phyloP scores from a whole-genome alignment of 2,329 filamentous ascomycete genomes.

The Colletotrichum viniferum region DNA sequence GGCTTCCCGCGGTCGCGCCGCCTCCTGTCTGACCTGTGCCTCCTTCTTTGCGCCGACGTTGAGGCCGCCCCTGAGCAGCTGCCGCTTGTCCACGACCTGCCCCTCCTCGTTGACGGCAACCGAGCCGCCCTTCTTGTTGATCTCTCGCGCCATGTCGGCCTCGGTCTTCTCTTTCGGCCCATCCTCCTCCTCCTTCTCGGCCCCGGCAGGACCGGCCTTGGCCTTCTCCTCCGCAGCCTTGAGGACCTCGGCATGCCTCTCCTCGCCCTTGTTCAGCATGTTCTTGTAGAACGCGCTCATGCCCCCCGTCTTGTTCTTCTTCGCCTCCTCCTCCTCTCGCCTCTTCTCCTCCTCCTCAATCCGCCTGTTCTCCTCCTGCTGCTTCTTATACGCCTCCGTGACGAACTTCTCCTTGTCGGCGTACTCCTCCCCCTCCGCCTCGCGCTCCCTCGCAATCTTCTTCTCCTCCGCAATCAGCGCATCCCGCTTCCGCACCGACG shows the following conservation, averaged over 20 bases:
- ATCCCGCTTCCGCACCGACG: conserved; percentile 78
- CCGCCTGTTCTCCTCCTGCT: conserved; percentile 75
- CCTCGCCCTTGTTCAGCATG: conserved; percentile 73
- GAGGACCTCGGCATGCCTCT: conserved; percentile 71
- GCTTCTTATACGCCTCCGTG: conserved; percentile 80
- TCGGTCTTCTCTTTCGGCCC: conserved; percentile 57
- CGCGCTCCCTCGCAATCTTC: conserved; percentile 76
- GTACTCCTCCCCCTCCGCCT: conserved; percentile 81
- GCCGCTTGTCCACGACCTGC: conserved; percentile 82
- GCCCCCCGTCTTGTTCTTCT: conserved; percentile 68
- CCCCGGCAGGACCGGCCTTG: conserved; percentile 40
- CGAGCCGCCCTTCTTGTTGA: conserved; percentile 64
- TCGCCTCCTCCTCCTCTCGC: conserved; percentile 67
- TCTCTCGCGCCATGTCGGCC: conserved; percentile 68
- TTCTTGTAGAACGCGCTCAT: conserved; percentile 82
- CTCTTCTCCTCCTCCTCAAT: conserved; percentile 74
- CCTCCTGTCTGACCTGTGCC: conserved; percentile 34
- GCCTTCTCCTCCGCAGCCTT: conserved; percentile 66
- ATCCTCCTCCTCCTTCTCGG: conserved; percentile 31
- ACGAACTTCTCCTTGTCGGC: conserved; percentile 87
- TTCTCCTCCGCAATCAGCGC: conserved; percentile 81
- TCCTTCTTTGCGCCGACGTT: conserved; percentile 73
- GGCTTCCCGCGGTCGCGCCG: conserved; percentile 23
- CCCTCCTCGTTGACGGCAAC: conserved; percentile 82
- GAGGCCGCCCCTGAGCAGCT: conserved; percentile 75